These are phyloP conservation scores for Penicillium samsonianum DNA, from an alignment of 495 filamentous ascomycete genomes.

Conservation along the genomic window DNA sequence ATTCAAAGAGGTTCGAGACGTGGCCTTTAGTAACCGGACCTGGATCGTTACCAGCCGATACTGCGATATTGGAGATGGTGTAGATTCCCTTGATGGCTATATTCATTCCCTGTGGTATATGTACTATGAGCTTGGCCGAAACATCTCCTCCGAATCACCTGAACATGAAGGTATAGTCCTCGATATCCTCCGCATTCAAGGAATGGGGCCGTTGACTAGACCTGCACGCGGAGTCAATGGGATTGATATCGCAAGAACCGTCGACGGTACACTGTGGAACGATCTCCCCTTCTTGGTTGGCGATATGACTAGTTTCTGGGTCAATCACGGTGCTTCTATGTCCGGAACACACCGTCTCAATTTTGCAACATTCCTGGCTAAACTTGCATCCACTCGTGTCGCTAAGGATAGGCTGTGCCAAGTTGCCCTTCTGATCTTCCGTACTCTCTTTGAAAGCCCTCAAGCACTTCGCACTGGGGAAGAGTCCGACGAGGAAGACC, in stretches of 20 bases:
- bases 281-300: constrained; percentile 25
- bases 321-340: constrained; percentile 15
- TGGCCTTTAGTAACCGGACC: constrained; percentile 19
- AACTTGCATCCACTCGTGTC: constrained; percentile 22
- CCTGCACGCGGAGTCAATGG: constrained; percentile 12
- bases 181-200: constrained; percentile 28
- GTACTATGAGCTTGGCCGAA: constrained; percentile 22
- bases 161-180: constrained; percentile 25
- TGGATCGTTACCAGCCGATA: constrained; percentile 21
- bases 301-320: constrained; percentile 24
- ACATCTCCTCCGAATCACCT: constrained; percentile 16
- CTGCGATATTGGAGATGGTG: constrained; percentile 22
- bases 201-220: constrained; percentile 21
- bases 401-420: constrained; percentile 22
- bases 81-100: constrained; percentile 19
- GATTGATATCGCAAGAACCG: constrained; percentile 23
- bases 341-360: constrained; percentile 24
- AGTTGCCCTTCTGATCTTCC: constrained; percentile 23
- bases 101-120: constrained; percentile 27
- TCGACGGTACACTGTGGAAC: constrained; percentile 24
- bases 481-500: constrained; percentile 21
- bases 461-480: constrained; percentile 16
- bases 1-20: constrained; percentile 17
- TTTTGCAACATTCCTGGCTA: constrained; percentile 23
- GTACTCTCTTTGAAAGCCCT: constrained; percentile 13